A percentile compares a stretch with the other conserved stretches of the same genome.
Conservation (phyloP, 1,284 basidiomycete genomes). For the Pascua sp. region DNA sequence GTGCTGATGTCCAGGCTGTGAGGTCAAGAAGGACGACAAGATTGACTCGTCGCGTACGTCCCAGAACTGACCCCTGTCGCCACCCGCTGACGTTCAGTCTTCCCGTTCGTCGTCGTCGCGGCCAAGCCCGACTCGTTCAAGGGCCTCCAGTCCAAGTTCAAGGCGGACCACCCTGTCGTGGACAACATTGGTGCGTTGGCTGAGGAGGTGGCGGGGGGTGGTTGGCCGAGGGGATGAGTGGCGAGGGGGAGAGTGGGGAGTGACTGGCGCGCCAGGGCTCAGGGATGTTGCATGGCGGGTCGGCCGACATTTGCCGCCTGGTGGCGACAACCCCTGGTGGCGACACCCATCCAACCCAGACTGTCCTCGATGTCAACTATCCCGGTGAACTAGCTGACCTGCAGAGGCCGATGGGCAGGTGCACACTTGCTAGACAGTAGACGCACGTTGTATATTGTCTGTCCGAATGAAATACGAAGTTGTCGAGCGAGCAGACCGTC, state of each 20-base stretch:
- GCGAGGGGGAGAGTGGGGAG: no score
- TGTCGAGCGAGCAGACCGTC: no score
- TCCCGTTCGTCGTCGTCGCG: conserved; percentile 35
- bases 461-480: not conserved
- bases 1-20: conserved; percentile 20
- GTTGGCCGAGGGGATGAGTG: no score
- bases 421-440: no score
- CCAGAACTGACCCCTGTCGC: not conserved
- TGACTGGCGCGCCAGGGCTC: no score
- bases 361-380: no score
- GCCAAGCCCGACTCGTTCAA: conserved; percentile 30
- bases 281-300: no score
- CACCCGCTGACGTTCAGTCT: conserved; percentile 24
- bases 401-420: no score
- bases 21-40: conserved; percentile 35
- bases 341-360: no score
- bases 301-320: no score
- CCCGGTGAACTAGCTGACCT: no score
- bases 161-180: conserved; percentile 26
- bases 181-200: conserved; percentile 35
- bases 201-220: not conserved
- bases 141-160: conserved; percentile 22
- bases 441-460: not conserved
- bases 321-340: no score
- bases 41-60: conserved; percentile 36